A percentile compares a stretch with the other conserved stretches of the same genome.
Evolutionary conservation across 1,284 basidiomycete species (phyloP).

Genomic region (Xanthoconium separans): DNA sequence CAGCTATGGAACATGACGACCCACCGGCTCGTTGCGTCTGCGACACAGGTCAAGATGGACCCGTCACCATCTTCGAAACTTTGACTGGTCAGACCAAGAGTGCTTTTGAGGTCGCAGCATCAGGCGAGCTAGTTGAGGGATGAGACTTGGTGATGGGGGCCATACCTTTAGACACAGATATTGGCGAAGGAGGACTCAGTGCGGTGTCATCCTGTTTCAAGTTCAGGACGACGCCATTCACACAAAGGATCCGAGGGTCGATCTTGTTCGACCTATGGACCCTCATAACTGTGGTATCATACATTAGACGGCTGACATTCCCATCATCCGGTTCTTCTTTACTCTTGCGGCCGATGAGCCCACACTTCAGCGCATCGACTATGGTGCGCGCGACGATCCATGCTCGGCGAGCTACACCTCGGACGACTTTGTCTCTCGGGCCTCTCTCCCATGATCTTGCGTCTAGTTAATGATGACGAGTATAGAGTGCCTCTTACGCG

Average conservation of each 20-base stretch:
- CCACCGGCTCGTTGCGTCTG: conserved; percentile 50
- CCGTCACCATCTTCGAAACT: conserved; percentile 38
- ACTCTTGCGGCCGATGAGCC: neutral
- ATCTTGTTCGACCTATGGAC: neutral
- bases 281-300: neutral
- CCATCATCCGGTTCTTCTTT: neutral
- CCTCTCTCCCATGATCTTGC: neutral
- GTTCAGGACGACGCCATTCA: neutral
- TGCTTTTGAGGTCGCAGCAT: no score
- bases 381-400: neutral
- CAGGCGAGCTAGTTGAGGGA: no score
- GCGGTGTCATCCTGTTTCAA: neutral
- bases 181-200: no score
- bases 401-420: neutral
- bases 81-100: no score
- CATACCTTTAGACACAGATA: no score
- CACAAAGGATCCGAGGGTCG: neutral
- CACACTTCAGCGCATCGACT: neutral
- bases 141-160: no score
- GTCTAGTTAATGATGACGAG: neutral
- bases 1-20: conserved; percentile 57
- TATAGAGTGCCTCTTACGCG: neutral
- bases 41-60: conserved; percentile 55
- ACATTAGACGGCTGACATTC: neutral
- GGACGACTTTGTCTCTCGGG: neutral